Base-by-base conservation (phyloP, 768 basidiomycete genomes). In the Lyophyllum shimeji region DNA sequence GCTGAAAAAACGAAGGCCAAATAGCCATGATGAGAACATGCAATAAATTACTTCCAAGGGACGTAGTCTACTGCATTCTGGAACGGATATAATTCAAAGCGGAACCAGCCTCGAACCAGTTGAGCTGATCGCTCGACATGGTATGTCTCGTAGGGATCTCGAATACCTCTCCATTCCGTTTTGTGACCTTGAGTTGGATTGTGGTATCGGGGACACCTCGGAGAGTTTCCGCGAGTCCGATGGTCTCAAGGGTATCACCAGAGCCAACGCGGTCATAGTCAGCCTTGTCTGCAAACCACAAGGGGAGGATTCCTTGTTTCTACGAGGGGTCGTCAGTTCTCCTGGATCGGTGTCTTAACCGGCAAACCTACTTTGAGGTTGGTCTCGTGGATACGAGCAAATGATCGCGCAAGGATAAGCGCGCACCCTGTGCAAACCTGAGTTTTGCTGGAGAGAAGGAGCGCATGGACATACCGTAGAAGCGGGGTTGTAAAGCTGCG, bases 381-480 rank as follows among this genome's bases (percentile, higher is more conserved):
- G 6, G 95, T 96, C 76, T 98, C 97, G 68, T 99, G 97, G 49
- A 99, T 99, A 49, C 97, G 89, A 61, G 97, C 97, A 65, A 99
- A 98, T 1, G 95, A 98, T 20, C 94, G 80, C 0, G 94, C 94
- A 54, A 97, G 69, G 63, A 98, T 95, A 77, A 94, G 76, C 5
- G 81, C 83, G 65, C 93, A 94, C 17, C 96, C 93, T 89, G 45
- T 40, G 59, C 11, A 33, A 31, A 23, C 7, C 33, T 67, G 20
- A 62, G 56, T 37, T 12, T 3, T 15, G 43, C 17, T 34, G 20
- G 25, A 37, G 18, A n/a, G 33, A 24, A 34, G 12, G 27, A 37
- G 15, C 50, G 46, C 1, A 18, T 53, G 42, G 20, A 62, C 72
- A 43, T 63, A 87, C 90, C 93, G 61, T 93, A 95, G 75, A 95